Base-by-base conservation (phyloP, 257 asterid species). In the Gentiana dahurica region DNA sequence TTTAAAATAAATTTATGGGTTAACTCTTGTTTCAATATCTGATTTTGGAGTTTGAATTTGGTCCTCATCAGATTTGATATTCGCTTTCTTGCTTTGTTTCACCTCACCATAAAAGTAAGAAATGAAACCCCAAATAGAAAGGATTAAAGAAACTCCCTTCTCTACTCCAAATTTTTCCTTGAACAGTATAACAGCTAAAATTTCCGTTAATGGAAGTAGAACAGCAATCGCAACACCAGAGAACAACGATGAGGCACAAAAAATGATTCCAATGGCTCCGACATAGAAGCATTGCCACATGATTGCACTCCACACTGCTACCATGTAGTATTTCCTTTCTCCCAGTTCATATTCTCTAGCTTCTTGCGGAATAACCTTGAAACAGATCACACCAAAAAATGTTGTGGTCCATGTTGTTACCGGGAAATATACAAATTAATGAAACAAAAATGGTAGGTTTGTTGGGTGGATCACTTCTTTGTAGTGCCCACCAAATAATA, bases 111-210 rank as follows among this genome's bases (percentile, higher is more conserved):
- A 71, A 36, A 73, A 65, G 33, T 73, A 62, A 0, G 78, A 73
- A 49, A 65, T 66, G 13, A 73, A 68, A 34, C 77, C 78, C 75
- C 78, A 73, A 6, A 73, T 58, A 6, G 78, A 68, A 4, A 73
- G 69, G 3, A 58, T 54, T 4, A 73, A 65, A 1, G 78, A 50
- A 5, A 71, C 59, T 0, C 73, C 66, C 43, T 68, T 68, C 13
- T 57, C 68, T 2, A 68, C 49, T 34, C 55, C 58, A 34, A 66
- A 71, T 0, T 58, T 71, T 56, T 71, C 73, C 1, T 47, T 52
- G 52, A 37, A 71, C 52, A 57, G 11, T 8, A 62, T 9, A 8
- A 62, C 69, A 6, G 69, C 69, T 38, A 71, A 49, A 36, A 62
- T 10, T 50, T 62, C 68, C 1, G 71, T 65, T 3, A 59, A 49